phyloP scores from a whole-genome alignment of 2,329 filamentous ascomycete species.

The Mollisia scopiformis region DNA sequence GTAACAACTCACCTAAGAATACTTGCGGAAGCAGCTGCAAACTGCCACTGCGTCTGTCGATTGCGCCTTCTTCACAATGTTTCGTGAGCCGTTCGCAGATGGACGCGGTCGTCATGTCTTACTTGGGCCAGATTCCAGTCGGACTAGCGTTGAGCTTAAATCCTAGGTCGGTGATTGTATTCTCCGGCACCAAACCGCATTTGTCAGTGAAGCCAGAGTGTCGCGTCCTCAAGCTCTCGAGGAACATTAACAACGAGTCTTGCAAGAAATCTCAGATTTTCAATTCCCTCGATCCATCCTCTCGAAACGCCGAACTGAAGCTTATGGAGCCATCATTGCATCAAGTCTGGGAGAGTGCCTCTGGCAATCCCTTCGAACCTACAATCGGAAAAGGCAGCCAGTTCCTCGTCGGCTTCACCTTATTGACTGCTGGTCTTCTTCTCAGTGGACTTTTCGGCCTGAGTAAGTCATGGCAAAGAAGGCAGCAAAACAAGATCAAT shows the following conservation, averaged over 20 bases:
- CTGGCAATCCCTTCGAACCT: slow-evolving; percentile 82
- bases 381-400: slow-evolving; percentile 80
- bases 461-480: slow-evolving; percentile 60
- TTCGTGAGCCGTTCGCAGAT: neutral
- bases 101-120: neutral
- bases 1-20: neutral
- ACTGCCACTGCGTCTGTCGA: neutral
- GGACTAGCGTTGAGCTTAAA: slow-evolving; percentile 25
- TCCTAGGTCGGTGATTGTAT: slow-evolving; percentile 16
- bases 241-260: neutral
- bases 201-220: slow-evolving; percentile 24
- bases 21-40: neutral
- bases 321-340: slow-evolving; percentile 81
- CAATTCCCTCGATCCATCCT: neutral
- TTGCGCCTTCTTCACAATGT: neutral
- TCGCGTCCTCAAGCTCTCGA: slow-evolving; percentile 14
- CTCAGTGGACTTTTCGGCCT: slow-evolving; percentile 82
- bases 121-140: neutral
- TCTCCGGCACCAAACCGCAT: slow-evolving; percentile 16
- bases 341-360: slow-evolving; percentile 92
- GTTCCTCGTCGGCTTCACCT: slow-evolving; percentile 76
- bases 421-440: slow-evolving; percentile 73
- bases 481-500: neutral
- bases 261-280: neutral
- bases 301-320: slow-evolving; percentile 15